Evolutionary conservation across 176 grass and related monocot genomes (phyloP).

Genomic region (Paspalum notatum): DNA sequence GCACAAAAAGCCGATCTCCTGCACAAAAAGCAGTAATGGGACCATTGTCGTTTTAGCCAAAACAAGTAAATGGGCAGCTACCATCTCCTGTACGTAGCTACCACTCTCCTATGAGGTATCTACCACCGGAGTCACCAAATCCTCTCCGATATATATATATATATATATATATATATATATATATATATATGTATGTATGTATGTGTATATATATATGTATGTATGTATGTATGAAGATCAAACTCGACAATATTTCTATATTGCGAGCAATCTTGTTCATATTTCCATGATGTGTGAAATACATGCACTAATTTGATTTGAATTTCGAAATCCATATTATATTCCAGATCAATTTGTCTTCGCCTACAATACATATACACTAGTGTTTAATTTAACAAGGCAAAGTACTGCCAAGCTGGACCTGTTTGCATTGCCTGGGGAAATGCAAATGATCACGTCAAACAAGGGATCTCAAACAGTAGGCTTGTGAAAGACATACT

Average conservation of each 20-base stretch:
- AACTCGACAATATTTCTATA: not conserved
- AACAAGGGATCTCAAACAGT: not conserved
- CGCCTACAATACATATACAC: not conserved
- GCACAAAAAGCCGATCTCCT: no score
- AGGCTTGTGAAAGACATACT: conserved; percentile 13
- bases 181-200: no score
- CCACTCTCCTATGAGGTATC: no score
- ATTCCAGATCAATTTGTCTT: not conserved
- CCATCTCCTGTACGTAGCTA: no score
- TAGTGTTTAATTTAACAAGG: not conserved
- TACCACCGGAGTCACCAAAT: no score
- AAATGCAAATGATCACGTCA: not conserved
- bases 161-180: no score
- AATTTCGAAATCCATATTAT: not conserved
- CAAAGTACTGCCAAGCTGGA: not conserved
- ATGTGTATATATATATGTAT: no score
- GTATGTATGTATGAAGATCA: not conserved
- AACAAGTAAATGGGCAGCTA: no score
- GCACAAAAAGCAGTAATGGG: no score
- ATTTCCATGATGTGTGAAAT: not conserved
- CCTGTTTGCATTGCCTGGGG: not conserved
- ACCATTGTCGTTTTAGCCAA: no score
- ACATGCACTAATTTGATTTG: not conserved
- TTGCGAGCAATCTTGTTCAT: not conserved
- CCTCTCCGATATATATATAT: no score